Evolutionary conservation across 208 protist genomes (phyloP).

Genomic region (Acanthamoeba sp.): DNA sequence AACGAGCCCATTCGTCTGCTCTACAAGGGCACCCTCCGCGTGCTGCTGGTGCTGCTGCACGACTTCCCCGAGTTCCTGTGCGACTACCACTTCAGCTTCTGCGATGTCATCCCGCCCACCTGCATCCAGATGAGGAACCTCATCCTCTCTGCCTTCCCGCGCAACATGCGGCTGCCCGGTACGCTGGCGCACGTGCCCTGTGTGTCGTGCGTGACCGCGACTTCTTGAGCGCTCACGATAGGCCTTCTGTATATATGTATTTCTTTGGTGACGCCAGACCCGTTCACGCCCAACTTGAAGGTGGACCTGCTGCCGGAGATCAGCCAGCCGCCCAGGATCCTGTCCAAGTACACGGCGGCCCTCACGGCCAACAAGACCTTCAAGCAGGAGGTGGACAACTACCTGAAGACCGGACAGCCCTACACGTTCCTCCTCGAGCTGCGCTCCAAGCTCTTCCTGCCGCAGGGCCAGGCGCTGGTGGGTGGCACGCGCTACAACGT

Average conservation of each 20-base stretch:
- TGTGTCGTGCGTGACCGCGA: neutral
- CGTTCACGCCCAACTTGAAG: slow-evolving; percentile 94
- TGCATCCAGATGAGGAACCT: slow-evolving; percentile 99
- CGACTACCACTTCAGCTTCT: slow-evolving; percentile 96
- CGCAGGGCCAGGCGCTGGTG: slow-evolving; percentile 82
- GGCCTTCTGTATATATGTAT: no score
- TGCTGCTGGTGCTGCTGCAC: slow-evolving; percentile 98
- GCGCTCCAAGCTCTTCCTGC: slow-evolving; percentile 90
- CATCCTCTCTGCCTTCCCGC: slow-evolving; percentile 97
- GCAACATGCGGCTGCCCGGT: slow-evolving; percentile 95
- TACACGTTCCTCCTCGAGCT: slow-evolving; percentile 93
- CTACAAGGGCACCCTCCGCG: slow-evolving; percentile 92
- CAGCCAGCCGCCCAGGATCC: slow-evolving; percentile 88
- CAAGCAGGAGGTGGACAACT: slow-evolving; percentile 92
- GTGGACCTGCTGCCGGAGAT: slow-evolving; percentile 93
- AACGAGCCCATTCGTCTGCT: slow-evolving; percentile 89
- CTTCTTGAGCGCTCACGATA: no score
- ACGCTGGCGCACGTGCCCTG: neutral
- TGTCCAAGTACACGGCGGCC: slow-evolving; percentile 85
- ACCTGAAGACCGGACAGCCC: slow-evolving; percentile 93
- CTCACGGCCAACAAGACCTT: slow-evolving; percentile 87
- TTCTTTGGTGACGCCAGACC: slow-evolving; percentile 77
- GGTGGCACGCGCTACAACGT: slow-evolving; percentile 92
- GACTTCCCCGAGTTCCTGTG: slow-evolving; percentile 99
- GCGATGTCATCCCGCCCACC: slow-evolving; percentile 89